Percentiles rank a stretch among this genome's conserved stretches.
Evolutionary conservation across 345 rosid genomes (phyloP).

Genomic region (Euphorbia tirucalli): DNA sequence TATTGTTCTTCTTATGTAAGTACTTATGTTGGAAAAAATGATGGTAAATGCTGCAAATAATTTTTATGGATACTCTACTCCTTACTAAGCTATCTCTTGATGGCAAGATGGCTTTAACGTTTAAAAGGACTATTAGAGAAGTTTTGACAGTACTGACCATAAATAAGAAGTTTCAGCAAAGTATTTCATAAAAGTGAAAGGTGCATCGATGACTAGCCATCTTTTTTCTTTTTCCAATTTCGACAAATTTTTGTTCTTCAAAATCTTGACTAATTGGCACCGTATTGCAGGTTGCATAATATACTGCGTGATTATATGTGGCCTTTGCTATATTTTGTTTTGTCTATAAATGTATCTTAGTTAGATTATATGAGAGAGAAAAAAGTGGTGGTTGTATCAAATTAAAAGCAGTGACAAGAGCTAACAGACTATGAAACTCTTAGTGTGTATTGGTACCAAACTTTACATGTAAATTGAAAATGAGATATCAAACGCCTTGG

Average conservation of each 20-base stretch:
- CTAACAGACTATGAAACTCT: too few species aligned
- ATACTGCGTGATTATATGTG: background rate
- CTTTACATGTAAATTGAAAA: too few species aligned
- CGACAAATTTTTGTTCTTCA: background rate
- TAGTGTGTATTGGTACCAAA: background rate
- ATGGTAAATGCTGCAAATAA: background rate
- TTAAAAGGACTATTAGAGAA: background rate
- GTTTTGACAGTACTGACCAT: background rate
- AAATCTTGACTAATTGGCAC: background rate
- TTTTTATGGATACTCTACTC: background rate
- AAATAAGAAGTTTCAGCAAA: background rate
- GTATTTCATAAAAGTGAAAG: background rate
- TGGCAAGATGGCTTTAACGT: background rate
- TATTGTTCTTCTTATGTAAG: background rate
- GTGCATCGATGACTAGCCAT: background rate
- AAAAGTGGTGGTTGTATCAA: background rate
- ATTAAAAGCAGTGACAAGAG: background rate
- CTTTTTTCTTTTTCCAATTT: background rate
- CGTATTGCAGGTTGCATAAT: background rate
- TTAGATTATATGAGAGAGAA: background rate
- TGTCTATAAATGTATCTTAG: background rate
- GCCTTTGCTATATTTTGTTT: background rate
- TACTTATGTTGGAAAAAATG: background rate
- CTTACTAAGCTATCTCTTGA: background rate
- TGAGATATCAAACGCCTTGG: background rate